Conservation (phyloP, 1,284 basidiomycete species). For the Kalmanozyma brasiliensis region DNA sequence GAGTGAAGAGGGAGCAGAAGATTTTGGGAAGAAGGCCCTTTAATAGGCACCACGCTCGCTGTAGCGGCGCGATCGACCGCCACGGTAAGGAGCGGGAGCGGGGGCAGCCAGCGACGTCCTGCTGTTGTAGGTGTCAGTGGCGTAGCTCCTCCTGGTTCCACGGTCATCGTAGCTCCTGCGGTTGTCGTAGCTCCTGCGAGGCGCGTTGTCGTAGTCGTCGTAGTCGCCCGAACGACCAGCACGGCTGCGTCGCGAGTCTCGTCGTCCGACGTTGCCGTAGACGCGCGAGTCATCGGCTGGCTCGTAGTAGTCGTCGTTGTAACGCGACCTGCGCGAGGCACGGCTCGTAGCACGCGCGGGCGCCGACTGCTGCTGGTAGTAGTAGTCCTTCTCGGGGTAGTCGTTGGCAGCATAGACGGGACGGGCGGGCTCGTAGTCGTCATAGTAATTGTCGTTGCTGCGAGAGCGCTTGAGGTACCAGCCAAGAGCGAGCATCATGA, state of each 20-base stretch:
- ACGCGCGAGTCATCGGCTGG: conserved; percentile 42
- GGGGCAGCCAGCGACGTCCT: conserved; percentile 32
- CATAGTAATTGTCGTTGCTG: conserved; percentile 42
- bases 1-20: background rate
- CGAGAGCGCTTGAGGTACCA: conserved; percentile 48
- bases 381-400: conserved; percentile 31
- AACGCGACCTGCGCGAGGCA: conserved; percentile 39
- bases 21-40: background rate
- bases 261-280: conserved; percentile 42
- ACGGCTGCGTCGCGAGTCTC: conserved; percentile 28
- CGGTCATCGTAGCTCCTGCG: conserved; percentile 45
- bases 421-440: conserved; percentile 47
- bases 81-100: conserved; percentile 37
- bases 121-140: conserved; percentile 33
- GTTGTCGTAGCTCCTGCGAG: conserved; percentile 23
- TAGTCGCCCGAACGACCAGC: conserved; percentile 18
- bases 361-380: conserved; percentile 22
- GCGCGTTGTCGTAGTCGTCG: conserved; percentile 15
- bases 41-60: conserved; percentile 52
- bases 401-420: conserved; percentile 30
- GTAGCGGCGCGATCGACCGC: conserved; percentile 46
- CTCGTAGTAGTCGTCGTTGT: conserved; percentile 49
- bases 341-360: conserved; percentile 37
- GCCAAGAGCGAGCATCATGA: conserved; percentile 46
- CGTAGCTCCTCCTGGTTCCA: conserved; percentile 29